phyloP scores from a whole-genome alignment of 805 yeast genomes.

The Saturnispora galanensis region DNA sequence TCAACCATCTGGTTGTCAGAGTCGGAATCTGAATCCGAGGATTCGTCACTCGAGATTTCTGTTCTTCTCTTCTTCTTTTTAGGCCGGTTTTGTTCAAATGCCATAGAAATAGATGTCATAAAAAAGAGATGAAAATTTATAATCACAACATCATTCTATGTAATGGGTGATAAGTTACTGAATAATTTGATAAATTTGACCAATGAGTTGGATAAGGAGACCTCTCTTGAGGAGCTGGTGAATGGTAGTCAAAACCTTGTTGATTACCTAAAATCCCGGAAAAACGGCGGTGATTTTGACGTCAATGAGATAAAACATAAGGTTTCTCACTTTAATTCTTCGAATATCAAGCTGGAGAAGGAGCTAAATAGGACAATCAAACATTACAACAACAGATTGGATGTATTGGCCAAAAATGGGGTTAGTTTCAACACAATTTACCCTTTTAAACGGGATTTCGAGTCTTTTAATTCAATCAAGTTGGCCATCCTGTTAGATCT shows the following conservation, averaged over 20 bases:
- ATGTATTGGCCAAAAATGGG: not conserved
- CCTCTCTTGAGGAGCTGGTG: too few relatives aligned
- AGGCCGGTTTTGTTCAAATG: not conserved
- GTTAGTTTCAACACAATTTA: constrained; percentile 5
- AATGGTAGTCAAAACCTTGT: too few relatives aligned
- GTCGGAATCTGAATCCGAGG: constrained; percentile 18
- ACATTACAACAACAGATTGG: constrained; percentile 9
- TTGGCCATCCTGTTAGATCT: constrained; percentile 24
- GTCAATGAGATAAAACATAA: not conserved
- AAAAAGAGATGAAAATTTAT: too few relatives aligned
- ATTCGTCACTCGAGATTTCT: constrained; percentile 42
- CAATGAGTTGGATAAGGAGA: too few relatives aligned
- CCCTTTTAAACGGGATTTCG: not conserved
- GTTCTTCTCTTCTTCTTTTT: constrained; percentile 66
- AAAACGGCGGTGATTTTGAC: too few relatives aligned
- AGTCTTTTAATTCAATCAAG: not conserved
- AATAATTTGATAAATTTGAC: too few relatives aligned
- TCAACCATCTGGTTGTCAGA: too few relatives aligned
- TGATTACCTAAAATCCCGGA: too few relatives aligned
- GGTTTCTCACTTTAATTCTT: constrained; percentile 1
- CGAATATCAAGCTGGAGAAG: constrained; percentile 10
- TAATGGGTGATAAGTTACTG: too few relatives aligned
- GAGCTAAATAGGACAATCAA: constrained; percentile 15
- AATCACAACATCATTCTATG: too few relatives aligned
- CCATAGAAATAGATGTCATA: not conserved